These are phyloP conservation scores for Phascolomyces articulosus DNA, from an alignment of 371 early-diverging fungal species.

Conservation along the genomic window DNA sequence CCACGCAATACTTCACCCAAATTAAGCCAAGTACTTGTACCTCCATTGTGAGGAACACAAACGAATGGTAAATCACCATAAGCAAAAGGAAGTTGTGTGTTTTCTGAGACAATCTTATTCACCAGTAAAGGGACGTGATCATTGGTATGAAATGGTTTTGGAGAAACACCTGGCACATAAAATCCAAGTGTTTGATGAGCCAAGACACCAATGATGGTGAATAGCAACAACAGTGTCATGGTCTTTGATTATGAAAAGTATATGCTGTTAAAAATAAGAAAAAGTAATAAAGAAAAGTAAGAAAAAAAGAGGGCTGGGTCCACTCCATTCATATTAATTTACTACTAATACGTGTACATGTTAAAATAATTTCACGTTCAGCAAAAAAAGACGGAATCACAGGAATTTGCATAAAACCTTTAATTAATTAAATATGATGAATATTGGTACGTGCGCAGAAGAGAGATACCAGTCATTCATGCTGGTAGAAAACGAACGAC, in stretches of 20 bases:
- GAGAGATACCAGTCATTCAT: too few relatives aligned
- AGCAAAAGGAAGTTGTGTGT: conserved; percentile 73
- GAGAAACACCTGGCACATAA: conserved; percentile 80
- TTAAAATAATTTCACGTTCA: too few relatives aligned
- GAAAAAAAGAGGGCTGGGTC: background rate
- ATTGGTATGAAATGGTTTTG: conserved; percentile 58
- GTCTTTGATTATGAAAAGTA: background rate
- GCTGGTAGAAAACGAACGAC: too few relatives aligned
- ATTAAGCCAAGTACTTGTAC: conserved; percentile 59
- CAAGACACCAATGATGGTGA: background rate
- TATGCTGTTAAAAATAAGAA: background rate
- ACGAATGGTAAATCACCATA: conserved; percentile 72
- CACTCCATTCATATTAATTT: too few relatives aligned
- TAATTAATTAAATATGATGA: too few relatives aligned
- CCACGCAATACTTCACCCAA: conserved; percentile 84
- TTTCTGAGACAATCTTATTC: conserved; percentile 72
- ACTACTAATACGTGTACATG: too few relatives aligned
- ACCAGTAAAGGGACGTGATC: conserved; percentile 71
- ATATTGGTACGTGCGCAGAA: too few relatives aligned
- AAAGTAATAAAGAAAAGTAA: background rate
- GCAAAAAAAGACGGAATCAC: too few relatives aligned
- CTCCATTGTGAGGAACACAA: conserved; percentile 57
- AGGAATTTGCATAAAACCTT: too few relatives aligned
- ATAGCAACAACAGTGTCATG: background rate
- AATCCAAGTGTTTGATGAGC: conserved; percentile 38